A percentile compares a stretch with the other conserved stretches of the same genome.
Conservation (phyloP, 2,329 filamentous ascomycete species). For the Aurifilum marmelostoma region DNA sequence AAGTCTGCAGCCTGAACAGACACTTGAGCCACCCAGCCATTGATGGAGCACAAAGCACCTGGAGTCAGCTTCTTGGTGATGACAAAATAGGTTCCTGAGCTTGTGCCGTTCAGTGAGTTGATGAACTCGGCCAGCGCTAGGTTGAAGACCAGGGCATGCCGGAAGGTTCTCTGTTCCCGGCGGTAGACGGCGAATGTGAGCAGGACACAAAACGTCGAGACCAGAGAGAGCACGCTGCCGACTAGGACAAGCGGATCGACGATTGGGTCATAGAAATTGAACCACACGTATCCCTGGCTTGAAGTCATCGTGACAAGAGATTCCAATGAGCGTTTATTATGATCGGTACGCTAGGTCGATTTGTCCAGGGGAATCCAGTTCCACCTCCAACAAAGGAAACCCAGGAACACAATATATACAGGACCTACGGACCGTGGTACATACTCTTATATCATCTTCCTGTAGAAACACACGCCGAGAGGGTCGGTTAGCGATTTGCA, state of each 20-base stretch:
- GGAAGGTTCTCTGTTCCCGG: conserved; percentile 6
- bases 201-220: conserved; percentile 6
- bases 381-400: neutral
- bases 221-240: conserved; percentile 9
- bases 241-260: conserved; percentile 14
- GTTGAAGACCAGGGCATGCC: conserved; percentile 12
- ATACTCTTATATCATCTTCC: conserved; percentile 1
- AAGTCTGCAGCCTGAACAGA: conserved; percentile 49
- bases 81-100: conserved; percentile 44
- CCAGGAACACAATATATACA: neutral
- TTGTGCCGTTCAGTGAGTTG: conserved; percentile 47
- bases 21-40: conserved; percentile 50
- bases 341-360: conserved; percentile 1
- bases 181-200: conserved; percentile 12
- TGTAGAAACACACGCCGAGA: neutral
- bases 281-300: conserved; percentile 1
- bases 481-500: neutral
- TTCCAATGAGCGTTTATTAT: neutral
- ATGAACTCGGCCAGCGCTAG: conserved; percentile 38
- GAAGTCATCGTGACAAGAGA: neutral
- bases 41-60: conserved; percentile 43
- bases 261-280: conserved; percentile 10
- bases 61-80: conserved; percentile 34
- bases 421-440: neutral
- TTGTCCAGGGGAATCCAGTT: conserved; percentile 9